These are phyloP conservation scores for Limnanthes douglasii DNA, from an alignment of 345 rosid species.

Conservation along the genomic window DNA sequence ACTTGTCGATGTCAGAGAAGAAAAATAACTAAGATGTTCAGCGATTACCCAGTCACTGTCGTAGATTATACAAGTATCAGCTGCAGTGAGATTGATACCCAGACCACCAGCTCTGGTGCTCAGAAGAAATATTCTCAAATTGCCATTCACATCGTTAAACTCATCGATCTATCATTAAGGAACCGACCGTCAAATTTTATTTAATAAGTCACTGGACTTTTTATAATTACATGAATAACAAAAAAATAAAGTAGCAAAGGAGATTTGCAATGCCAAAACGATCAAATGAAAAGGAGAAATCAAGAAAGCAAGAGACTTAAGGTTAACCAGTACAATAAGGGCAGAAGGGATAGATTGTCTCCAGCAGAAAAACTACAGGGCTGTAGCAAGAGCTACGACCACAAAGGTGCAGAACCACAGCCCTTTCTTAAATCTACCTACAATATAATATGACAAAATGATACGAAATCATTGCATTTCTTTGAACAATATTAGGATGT, in stretches of 20 bases:
- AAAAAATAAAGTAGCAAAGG: not conserved
- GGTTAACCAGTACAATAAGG: too few relatives aligned
- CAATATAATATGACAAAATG: too few relatives aligned
- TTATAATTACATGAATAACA: not conserved
- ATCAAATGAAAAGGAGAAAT: too few relatives aligned
- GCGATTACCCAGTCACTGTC: conserved; percentile 91
- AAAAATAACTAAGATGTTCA: not conserved
- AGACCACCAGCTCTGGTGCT: conserved; percentile 98
- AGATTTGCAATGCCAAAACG: too few relatives aligned
- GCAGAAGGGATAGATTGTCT: too few relatives aligned
- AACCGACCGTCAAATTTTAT: not conserved
- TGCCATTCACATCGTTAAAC: conserved; percentile 65
- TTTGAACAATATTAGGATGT: too few relatives aligned
- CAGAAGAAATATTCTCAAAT: conserved; percentile 56
- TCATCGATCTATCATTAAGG: conserved; percentile 44
- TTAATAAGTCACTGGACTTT: not conserved
- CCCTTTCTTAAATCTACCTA: too few relatives aligned
- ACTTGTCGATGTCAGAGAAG: not conserved
- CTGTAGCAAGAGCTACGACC: too few relatives aligned
- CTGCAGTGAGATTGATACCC: conserved; percentile 96
- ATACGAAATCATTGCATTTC: too few relatives aligned
- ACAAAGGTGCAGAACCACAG: too few relatives aligned
- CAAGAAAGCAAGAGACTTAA: too few relatives aligned
- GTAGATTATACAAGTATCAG: conserved; percentile 88
- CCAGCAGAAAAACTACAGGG: too few relatives aligned